phyloP scores from a whole-genome alignment of 768 basidiomycete genomes.

The Leccinum sublutescens region DNA sequence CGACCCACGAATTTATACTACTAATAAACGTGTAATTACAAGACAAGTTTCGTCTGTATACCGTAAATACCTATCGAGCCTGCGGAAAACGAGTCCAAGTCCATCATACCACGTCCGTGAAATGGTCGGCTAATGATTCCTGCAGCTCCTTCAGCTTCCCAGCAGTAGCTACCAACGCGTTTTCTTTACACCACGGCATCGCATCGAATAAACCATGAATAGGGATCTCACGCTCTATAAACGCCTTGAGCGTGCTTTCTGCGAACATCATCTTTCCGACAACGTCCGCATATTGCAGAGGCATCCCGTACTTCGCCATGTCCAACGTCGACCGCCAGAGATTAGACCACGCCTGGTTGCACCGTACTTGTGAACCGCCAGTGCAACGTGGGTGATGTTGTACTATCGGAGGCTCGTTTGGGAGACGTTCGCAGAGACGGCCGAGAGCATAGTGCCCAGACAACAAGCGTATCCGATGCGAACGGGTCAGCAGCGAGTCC shows the following conservation, averaged over 20 bases:
- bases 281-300: conserved; percentile 44
- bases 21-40: conserved; percentile 10
- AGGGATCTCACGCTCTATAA: conserved; percentile 43
- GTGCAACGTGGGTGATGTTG: conserved; percentile 43
- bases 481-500: conserved; percentile 43
- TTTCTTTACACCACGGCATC: conserved; percentile 46
- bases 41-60: conserved; percentile 2
- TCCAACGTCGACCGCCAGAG: conserved; percentile 47
- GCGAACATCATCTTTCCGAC: conserved; percentile 46
- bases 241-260: conserved; percentile 45
- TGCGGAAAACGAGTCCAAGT: not conserved
- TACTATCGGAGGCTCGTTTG: conserved; percentile 41
- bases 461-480: conserved; percentile 51
- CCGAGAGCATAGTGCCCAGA: conserved; percentile 52
- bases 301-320: conserved; percentile 37
- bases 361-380: conserved; percentile 37
- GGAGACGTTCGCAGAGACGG: conserved; percentile 44
- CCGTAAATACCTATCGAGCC: conserved; percentile 6
- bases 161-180: conserved; percentile 40
- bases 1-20: not conserved
- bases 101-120: conserved; percentile 39
- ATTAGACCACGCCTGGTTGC: conserved; percentile 43
- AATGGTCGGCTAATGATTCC: conserved; percentile 46
- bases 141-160: conserved; percentile 47
- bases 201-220: conserved; percentile 40